Base-by-base conservation (phyloP, 768 basidiomycete genomes). In the Mycena latifolia region DNA sequence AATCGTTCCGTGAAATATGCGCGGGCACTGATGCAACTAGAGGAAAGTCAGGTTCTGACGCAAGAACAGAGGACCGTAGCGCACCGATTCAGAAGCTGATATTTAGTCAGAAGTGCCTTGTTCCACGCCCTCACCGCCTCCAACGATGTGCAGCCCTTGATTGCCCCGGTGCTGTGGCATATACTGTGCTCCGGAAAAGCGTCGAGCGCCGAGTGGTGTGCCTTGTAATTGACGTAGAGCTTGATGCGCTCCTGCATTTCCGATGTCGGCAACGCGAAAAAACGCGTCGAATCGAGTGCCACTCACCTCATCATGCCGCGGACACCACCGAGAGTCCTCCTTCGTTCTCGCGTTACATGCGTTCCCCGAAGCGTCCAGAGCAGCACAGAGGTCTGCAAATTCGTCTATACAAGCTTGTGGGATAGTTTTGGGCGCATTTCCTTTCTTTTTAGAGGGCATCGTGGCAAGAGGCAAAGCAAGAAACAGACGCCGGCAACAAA, bases 1-100 rank as follows among this genome's bases (percentile, higher is more conserved):
- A 82, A 82, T 11, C 77, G 76, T 62, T 79, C 78, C 6, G 79
- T 77, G 61, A 82, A 81, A 67, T 75, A 79, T 10, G 74, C 71
- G 15, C 81, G 75, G 7, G 79, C 79, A 50, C 77, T 71, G 50
- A 82, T 80, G 47, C 81, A 82, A 35, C 81, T 82, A 25, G 0
- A 12, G 12, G 8, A 2, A 5, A 15, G 71, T 55, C 15, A 53
- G 59, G 14, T 33, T 25, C 22, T 17, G 12, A 41, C 3, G 45
- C 45, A 39, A 1, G 14, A 7, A 46, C 14, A 58, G 28, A 5
- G 46, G 37, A 12, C 11, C 35, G 60, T 45, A 7, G 7, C 65
- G 18, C 37, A 79, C 79, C 75, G 72, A 18, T 75, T 79, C 33
- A 81, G 67, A 1, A 81, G 51, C 47, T 73, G 73, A 52, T 79